Percentiles rank a stretch among this genome's conserved stretches.
Conservation (phyloP, 139 green algal genomes). For the Tetradesmus obliquus region DNA sequence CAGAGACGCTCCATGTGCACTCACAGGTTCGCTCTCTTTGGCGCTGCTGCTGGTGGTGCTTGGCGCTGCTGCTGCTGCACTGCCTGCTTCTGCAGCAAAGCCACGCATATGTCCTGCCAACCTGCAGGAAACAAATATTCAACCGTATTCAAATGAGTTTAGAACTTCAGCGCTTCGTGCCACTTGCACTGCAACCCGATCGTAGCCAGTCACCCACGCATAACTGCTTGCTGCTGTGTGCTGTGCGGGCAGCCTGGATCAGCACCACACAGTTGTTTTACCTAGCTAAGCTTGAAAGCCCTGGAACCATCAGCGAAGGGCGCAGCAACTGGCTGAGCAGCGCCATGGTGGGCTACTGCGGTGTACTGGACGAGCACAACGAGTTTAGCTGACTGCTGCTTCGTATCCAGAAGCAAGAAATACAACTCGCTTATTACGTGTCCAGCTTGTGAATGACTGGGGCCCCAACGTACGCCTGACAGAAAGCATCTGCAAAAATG, state of each 20-base stretch:
- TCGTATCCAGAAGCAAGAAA: too few species aligned
- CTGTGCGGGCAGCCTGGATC: neutral
- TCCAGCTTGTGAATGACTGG: too few species aligned
- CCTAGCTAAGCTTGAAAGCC: neutral
- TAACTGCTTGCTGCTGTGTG: neutral
- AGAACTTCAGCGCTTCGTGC: neutral
- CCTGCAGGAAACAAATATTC: neutral
- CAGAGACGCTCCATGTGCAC: neutral
- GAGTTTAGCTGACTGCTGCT: neutral
- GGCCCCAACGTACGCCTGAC: too few species aligned
- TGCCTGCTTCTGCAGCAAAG: conserved; percentile 16
- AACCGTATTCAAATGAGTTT: neutral
- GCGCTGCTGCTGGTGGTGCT: neutral
- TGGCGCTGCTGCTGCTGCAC: conserved; percentile 7
- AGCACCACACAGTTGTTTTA: neutral
- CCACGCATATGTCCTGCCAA: neutral
- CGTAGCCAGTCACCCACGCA: neutral
- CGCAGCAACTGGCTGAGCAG: neutral
- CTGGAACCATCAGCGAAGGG: neutral
- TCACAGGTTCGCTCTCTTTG: conserved; percentile 7
- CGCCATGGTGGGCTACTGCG: neutral
- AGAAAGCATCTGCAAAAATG: neutral
- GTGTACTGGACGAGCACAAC: neutral
- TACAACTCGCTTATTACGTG: too few species aligned
- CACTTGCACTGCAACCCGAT: neutral